Conservation (phyloP, 306 rosid species). For the Vigna mungo region DNA sequence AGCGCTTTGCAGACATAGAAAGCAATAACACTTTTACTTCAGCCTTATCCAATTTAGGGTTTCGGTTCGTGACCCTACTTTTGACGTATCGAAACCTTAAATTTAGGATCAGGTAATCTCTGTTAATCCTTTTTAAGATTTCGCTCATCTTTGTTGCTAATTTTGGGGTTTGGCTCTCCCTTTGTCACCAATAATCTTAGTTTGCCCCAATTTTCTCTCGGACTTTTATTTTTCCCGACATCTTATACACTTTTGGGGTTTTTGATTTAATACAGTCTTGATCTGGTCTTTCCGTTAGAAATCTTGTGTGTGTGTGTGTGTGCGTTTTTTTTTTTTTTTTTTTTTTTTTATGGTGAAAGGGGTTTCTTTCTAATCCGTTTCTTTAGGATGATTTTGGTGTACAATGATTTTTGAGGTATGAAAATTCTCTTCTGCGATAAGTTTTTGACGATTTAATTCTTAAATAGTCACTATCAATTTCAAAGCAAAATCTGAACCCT, state of each 20-base stretch:
- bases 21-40: slow-evolving; percentile 32
- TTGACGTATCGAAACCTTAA: slow-evolving; percentile 47
- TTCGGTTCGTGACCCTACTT: slow-evolving; percentile 20
- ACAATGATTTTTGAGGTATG: not conserved
- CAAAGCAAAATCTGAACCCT: not conserved
- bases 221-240: not conserved
- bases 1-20: slow-evolving; percentile 6
- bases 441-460: not conserved
- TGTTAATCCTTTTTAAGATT: not conserved
- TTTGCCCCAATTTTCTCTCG: not conserved
- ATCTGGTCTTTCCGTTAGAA: not conserved
- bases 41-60: slow-evolving; percentile 55
- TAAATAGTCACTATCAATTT: not conserved
- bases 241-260: not conserved
- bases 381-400: not conserved
- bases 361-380: not conserved
- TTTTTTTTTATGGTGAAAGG: not conserved
- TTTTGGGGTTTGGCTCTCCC: slow-evolving; percentile 12
- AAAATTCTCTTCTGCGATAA: not conserved
- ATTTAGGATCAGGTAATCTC: slow-evolving; percentile 59
- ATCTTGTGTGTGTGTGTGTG: too few relatives aligned
- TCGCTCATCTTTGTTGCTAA: not conserved
- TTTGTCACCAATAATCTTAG: not conserved
- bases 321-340: too few relatives aligned
- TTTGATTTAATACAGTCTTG: not conserved